Base-by-base conservation (phyloP, 1,284 basidiomycete species). In the Naganishia albida region DNA sequence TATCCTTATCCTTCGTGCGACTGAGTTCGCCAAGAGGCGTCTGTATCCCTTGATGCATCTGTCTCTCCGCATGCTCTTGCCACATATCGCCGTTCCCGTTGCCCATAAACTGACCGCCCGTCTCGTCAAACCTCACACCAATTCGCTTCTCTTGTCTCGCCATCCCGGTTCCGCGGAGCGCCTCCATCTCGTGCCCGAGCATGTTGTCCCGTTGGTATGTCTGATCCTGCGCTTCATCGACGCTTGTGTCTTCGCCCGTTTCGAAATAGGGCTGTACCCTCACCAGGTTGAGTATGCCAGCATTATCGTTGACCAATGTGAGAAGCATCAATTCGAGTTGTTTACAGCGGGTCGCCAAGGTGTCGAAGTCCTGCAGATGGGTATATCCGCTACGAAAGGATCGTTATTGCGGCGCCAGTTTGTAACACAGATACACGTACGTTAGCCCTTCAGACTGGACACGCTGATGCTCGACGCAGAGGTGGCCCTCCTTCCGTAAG, bases 361-460 rank as follows among this genome's bases (percentile, higher is more conserved):
- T 67, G n/a, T 66, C 63, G 15, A 68, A 69, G 40, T 71, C 70
- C 12, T 67, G 50, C 4, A 71, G 67, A 43, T 71, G 70, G 0
- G 70, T 72, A 53, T 72, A 72, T 18, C 71, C 71, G 1, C 70
- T 71, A 66, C 15, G n/a, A 34, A 20, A 49, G 7, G 34, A 39
- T 6, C 13, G 16, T 16, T 13, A 28, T 7, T 23, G 53, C 44
- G 12, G 10, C 40, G 42, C 42, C 13, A 26, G n/a, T n/a, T n/a
- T n/a, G n/a, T 4, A 0, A 23, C 23, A n/a, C 26, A 51, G 10
- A 34, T 20, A 23, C 16, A 65, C 63, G 55, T 23, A 59, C 63
- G 64, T 65, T 7, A 57, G 42, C 18, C 57, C 40, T 43, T 65
- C 64, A 12, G 50, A 55, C 51, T 65, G 51, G 8, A 51, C 49